phyloP scores from a whole-genome alignment of 768 basidiomycete genomes.

The Rossbeevera mucosa region DNA sequence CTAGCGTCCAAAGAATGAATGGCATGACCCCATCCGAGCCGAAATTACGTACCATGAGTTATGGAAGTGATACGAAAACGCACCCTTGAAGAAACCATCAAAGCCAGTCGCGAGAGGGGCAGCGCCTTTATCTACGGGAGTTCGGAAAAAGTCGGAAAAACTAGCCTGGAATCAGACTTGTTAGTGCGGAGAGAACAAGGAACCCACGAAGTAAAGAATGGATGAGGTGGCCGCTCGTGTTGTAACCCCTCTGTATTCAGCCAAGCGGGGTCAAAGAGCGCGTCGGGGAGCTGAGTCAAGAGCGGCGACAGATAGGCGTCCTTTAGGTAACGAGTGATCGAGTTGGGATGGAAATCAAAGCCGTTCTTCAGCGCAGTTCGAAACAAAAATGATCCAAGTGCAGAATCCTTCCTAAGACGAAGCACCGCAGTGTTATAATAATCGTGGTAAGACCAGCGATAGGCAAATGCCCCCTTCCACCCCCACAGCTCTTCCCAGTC shows the following conservation, averaged over 20 bases:
- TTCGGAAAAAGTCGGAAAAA: constrained; percentile 80
- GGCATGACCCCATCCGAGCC: not conserved
- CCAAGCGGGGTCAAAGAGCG: constrained; percentile 93
- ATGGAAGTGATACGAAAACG: constrained; percentile 93
- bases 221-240: constrained; percentile 86
- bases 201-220: constrained; percentile 78
- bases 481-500: constrained; percentile 99
- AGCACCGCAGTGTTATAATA: constrained; percentile 94
- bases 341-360: constrained; percentile 94
- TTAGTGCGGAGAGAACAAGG: too few species aligned
- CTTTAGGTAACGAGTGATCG: constrained; percentile 76
- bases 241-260: constrained; percentile 88
- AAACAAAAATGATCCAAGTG: constrained; percentile 87
- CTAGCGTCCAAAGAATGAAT: constrained; percentile 35
- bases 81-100: constrained; percentile 88
- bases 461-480: constrained; percentile 91
- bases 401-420: constrained; percentile 82
- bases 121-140: constrained; percentile 62
- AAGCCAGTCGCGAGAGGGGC: constrained; percentile 83
- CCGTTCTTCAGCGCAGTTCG: constrained; percentile 87
- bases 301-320: constrained; percentile 78
- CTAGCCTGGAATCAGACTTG: constrained; percentile 34
- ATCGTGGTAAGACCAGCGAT: constrained; percentile 88
- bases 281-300: constrained; percentile 80
- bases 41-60: constrained; percentile 66